phyloP scores from a whole-genome alignment of 1,284 basidiomycete species.

The Fomitopsis pinicola region DNA sequence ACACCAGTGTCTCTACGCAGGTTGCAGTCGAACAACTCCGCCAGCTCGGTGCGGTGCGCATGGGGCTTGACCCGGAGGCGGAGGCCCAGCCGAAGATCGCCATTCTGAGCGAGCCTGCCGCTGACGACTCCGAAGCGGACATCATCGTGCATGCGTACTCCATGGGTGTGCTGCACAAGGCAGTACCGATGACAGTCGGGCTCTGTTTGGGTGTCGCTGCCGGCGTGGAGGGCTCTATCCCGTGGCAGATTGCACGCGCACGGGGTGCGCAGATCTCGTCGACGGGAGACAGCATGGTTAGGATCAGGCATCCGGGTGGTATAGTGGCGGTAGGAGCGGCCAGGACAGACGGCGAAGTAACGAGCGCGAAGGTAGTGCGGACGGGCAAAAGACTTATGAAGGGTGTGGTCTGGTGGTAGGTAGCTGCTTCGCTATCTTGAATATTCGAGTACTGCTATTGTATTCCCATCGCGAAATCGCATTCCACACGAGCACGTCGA shows the following conservation, averaged over 20 bases:
- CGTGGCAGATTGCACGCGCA: slow-evolving; percentile 39
- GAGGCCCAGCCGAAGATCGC: slow-evolving; percentile 74
- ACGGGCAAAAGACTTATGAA: slow-evolving; percentile 70
- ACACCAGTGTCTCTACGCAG: slow-evolving; percentile 19
- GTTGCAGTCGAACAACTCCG: slow-evolving; percentile 50
- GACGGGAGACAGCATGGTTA: slow-evolving; percentile 16
- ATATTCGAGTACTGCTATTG: background rate
- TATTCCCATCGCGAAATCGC: background rate
- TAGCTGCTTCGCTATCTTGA: slow-evolving; percentile 24
- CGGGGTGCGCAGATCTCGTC: background rate
- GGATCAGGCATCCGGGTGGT: slow-evolving; percentile 62
- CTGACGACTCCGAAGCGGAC: slow-evolving; percentile 34
- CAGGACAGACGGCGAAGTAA: slow-evolving; percentile 42
- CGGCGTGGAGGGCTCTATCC: slow-evolving; percentile 46
- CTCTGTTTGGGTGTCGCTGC: slow-evolving; percentile 68
- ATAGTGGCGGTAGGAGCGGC: slow-evolving; percentile 62
- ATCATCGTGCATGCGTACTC: slow-evolving; percentile 62
- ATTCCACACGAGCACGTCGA: too few species aligned
- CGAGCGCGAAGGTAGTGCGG: slow-evolving; percentile 57
- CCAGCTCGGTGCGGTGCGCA: slow-evolving; percentile 48
- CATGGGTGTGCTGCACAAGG: slow-evolving; percentile 70
- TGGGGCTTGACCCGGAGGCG: slow-evolving; percentile 60
- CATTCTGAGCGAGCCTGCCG: slow-evolving; percentile 40
- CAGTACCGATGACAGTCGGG: slow-evolving; percentile 72
- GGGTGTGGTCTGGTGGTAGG: slow-evolving; percentile 65